Conservation (phyloP, 75 land plant genomes). For the Cupressus sempervirens region DNA sequence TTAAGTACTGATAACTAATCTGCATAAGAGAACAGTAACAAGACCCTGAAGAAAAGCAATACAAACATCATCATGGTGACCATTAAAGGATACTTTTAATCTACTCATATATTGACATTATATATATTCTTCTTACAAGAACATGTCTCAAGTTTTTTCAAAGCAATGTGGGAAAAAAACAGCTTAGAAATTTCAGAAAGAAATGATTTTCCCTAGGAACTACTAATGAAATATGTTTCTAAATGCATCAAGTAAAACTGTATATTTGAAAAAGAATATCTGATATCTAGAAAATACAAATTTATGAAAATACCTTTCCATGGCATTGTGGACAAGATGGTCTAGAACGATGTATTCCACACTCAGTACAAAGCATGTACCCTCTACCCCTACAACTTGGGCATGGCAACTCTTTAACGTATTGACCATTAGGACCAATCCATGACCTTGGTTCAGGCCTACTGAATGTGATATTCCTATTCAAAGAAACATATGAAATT, state of each 20-base stretch:
- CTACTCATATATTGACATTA: too few relatives aligned
- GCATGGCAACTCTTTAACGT: constrained; percentile 77
- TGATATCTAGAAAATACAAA: constrained; percentile 1
- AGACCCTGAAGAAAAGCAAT: neutral
- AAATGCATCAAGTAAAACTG: neutral
- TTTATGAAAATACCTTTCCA: constrained; percentile 56
- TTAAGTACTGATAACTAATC: neutral
- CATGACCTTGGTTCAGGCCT: constrained; percentile 45
- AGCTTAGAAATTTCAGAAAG: neutral
- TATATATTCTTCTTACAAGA: neutral
- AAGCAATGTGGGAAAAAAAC: neutral
- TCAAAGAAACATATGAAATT: neutral
- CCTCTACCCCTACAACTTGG: constrained; percentile 89
- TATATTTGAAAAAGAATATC: neutral
- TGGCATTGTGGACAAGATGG: constrained; percentile 57
- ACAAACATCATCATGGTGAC: neutral
- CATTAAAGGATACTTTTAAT: neutral
- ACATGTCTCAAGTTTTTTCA: neutral
- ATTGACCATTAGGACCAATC: constrained; percentile 85
- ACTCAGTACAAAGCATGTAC: constrained; percentile 64
- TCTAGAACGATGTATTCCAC: constrained; percentile 59
- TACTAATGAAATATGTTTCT: neutral
- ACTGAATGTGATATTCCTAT: constrained; percentile 25
- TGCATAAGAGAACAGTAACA: neutral
- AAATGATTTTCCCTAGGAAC: neutral